Evolutionary conservation across 2,329 filamentous ascomycete genomes (phyloP).

Genomic region (Aspergillus nomiae): DNA sequence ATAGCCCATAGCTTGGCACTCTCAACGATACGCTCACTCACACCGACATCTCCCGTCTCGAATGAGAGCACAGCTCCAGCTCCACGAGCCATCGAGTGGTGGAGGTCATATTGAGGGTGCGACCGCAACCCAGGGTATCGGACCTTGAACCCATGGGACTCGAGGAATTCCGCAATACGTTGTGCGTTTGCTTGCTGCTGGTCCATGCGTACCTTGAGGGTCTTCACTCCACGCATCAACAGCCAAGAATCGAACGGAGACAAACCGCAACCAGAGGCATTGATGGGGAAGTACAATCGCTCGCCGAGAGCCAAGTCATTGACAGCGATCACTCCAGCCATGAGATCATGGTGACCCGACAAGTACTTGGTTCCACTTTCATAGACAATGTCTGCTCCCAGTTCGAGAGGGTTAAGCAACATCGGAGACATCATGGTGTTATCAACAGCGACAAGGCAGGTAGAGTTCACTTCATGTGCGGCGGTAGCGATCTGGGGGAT

Average conservation of each 20-base stretch:
- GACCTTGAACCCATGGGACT: conserved; percentile 87
- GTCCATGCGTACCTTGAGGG: conserved; percentile 95
- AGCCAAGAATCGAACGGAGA: conserved; percentile 96
- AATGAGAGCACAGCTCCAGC: conserved; percentile 94
- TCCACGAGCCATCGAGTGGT: conserved; percentile 93
- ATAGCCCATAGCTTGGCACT: conserved; percentile 90
- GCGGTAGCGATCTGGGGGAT: conserved; percentile 75
- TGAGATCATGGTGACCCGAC: conserved; percentile 96
- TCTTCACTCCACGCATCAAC: conserved; percentile 93
- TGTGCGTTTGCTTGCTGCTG: conserved; percentile 95
- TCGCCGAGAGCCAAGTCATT: conserved; percentile 82
- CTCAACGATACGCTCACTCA: conserved; percentile 93
- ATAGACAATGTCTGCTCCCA: conserved; percentile 95
- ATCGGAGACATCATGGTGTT: conserved; percentile 99
- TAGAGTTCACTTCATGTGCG: conserved; percentile 75
- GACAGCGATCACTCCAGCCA: conserved; percentile 94
- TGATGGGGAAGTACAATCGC: conserved; percentile 95
- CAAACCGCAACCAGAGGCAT: conserved; percentile 89
- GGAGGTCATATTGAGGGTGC: conserved; percentile 93
- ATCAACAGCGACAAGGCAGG: conserved; percentile 85
- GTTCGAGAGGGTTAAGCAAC: conserved; percentile 87
- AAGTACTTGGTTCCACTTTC: conserved; percentile 98
- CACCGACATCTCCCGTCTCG: conserved; percentile 81
- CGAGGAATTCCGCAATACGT: conserved; percentile 87
- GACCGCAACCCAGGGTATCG: conserved; percentile 92